Evolutionary conservation across 139 green algal genomes (phyloP), one percentile per base, ranked within the genome.

Genomic region (Penium margaritaceum): DNA sequence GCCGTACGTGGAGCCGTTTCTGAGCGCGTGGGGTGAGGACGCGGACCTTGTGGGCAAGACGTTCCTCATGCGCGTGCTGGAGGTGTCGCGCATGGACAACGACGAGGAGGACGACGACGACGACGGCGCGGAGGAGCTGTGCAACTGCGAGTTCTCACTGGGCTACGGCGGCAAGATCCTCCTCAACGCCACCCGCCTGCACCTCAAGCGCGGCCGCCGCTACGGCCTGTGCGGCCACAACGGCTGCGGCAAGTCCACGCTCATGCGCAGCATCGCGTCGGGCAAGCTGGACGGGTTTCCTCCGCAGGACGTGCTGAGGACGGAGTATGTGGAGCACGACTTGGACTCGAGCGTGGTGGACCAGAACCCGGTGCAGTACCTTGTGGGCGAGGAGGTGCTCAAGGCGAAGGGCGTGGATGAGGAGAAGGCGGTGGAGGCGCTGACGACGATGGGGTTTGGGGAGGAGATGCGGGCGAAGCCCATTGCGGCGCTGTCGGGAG

Each of bases 261-360:
- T 97, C 24, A 95, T 97, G 89, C 84, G 90, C 65, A 89, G 90
- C 72, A 97, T 97, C 62, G 86, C 89, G 79, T 92, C 92, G 76
- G 88, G 88, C 58, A 87, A 96, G 86, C 78, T 95, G 33, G 90
- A 96, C 53, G 90, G 89, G 65, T 95, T 96, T 84, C 90, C 91
- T 9, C 84, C 89, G 54, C 82, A 84, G 33, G 86, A 90, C 27
- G 83, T 92, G 82, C 84, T 95, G 60, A 84, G 84, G 70, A 94
- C 90, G 0, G 84, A 95, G 51, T 95, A 93, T 67, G 90, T 95
- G 47, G 90, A 95, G 88, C 88, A 95, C 76, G 90, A 95, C 87
- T 91, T 96, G 7, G 41, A 85, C 29, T 36, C 35, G 15, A 41
- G 67, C n/a, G 41, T 87, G 36, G 54, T 84, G 2, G 78, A 89